Evolutionary conservation across 306 rosid species (phyloP).

Genomic region (Quercus rubra): DNA sequence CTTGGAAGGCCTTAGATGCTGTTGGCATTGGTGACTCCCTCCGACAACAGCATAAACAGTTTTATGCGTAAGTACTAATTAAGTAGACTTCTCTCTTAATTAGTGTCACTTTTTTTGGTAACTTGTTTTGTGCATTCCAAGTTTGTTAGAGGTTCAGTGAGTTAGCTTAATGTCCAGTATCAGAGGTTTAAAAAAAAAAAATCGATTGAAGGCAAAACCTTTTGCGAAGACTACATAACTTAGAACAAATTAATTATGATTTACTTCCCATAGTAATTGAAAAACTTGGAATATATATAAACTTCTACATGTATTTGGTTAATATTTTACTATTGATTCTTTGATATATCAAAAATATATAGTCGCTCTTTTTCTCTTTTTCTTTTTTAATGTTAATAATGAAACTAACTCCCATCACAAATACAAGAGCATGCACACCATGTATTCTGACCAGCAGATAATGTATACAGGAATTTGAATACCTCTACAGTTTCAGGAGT

Average conservation of each 20-base stretch:
- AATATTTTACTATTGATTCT: not conserved
- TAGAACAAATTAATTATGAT: no score
- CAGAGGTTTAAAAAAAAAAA: not conserved
- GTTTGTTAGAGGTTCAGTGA: not conserved
- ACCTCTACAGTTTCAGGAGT: slow-evolving; percentile 46
- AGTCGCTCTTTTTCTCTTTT: not conserved
- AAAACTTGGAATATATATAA: not conserved
- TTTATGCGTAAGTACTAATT: slow-evolving; percentile 32
- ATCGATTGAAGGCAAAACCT: no score
- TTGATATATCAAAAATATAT: no score
- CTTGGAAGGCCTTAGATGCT: slow-evolving; percentile 76
- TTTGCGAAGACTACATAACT: no score
- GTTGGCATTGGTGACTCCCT: slow-evolving; percentile 50
- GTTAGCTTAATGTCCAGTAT: not conserved
- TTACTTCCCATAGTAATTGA: not conserved
- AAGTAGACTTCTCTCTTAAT: not conserved
- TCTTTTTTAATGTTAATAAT: not conserved
- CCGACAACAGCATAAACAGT: slow-evolving; percentile 37
- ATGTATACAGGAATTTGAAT: slow-evolving; percentile 38
- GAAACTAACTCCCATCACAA: not conserved
- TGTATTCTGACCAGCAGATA: not conserved
- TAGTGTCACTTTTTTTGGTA: not conserved
- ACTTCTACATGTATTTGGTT: not conserved
- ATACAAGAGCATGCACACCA: not conserved
- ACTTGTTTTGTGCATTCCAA: not conserved